A percentile compares a stretch with the other conserved stretches of the same genome.
Conservation (phyloP, 176 grass and related monocot genomes). For the Lolium rigidum region DNA sequence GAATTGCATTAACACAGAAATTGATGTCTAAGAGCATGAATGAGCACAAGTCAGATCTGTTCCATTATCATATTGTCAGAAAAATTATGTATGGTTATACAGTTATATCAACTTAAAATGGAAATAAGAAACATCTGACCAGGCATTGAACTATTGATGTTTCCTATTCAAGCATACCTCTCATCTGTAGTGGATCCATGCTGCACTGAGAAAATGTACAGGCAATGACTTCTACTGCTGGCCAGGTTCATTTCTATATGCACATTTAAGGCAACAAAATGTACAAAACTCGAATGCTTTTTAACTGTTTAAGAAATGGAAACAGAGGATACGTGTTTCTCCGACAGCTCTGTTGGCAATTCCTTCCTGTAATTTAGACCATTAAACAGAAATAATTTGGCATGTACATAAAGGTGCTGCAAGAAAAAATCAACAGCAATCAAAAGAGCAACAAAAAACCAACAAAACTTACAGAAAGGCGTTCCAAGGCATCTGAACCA, state of each 20-base stretch:
- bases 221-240: conserved; percentile 91
- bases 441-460: conserved; percentile 48
- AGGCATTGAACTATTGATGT: conserved; percentile 17
- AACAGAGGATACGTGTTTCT: conserved; percentile 83
- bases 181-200: conserved; percentile 62
- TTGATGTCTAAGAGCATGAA: conserved; percentile 11
- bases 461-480: conserved; percentile 76
- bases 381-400: conserved; percentile 7
- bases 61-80: not conserved
- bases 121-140: not conserved
- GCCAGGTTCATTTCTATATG: conserved; percentile 85
- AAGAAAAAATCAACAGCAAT: conserved; percentile 34
- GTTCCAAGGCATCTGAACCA: conserved; percentile 64
- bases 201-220: conserved; percentile 88
- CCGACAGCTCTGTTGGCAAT: conserved; percentile 93
- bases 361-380: conserved; percentile 70
- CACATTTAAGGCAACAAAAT: conserved; percentile 46
- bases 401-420: conserved; percentile 23
- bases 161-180: conserved; percentile 49
- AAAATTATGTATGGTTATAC: conserved; percentile 1
- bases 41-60: not conserved
- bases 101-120: not conserved
- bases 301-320: conserved; percentile 43
- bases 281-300: conserved; percentile 24
- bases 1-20: conserved; percentile 1